Evolutionary conservation across 768 basidiomycete species (phyloP).

Genomic region (Amylocystis lapponica): DNA sequence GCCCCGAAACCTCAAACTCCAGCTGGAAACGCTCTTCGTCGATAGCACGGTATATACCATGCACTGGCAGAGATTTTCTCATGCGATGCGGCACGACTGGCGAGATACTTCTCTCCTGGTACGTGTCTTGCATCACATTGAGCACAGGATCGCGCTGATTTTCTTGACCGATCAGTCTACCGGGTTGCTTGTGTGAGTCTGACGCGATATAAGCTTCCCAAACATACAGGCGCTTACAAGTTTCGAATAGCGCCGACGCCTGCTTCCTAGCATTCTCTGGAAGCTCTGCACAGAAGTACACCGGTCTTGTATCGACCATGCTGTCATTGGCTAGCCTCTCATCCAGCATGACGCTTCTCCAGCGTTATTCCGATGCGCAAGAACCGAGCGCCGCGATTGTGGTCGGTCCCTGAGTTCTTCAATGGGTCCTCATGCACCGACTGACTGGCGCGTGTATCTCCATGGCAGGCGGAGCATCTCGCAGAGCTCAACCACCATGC

Average conservation of each 20-base stretch:
- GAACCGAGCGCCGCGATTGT: constrained; percentile 5
- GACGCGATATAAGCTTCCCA: no score
- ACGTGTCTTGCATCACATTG: no score
- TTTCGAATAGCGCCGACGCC: no score
- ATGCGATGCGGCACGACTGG: constrained; percentile 13
- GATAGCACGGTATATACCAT: constrained; percentile 18
- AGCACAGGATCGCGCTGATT: no score
- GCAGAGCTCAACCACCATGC: constrained; percentile 2
- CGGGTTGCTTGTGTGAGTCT: constrained; percentile 8
- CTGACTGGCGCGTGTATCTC: no score
- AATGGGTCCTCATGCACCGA: no score
- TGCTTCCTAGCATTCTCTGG: no score
- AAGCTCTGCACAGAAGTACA: constrained; percentile 1
- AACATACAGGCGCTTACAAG: no score
- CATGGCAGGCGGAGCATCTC: constrained; percentile 11
- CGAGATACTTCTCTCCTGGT: constrained; percentile 5
- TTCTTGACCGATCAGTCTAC: constrained; percentile 4
- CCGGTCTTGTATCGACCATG: constrained; percentile 8
- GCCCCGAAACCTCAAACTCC: constrained; percentile 4
- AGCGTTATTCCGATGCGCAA: constrained; percentile 7
- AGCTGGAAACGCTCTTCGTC: constrained; percentile 15
- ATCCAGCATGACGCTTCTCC: constrained; percentile 5
- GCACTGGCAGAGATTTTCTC: constrained; percentile 18
- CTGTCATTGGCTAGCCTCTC: constrained; percentile 4
- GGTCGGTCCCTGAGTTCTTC: no score